A percentile compares a stretch with the other conserved stretches of the same genome.
These are phyloP conservation scores for Suillus fuscotomentosus DNA, from an alignment of 768 basidiomycete species.

Conservation along the genomic window DNA sequence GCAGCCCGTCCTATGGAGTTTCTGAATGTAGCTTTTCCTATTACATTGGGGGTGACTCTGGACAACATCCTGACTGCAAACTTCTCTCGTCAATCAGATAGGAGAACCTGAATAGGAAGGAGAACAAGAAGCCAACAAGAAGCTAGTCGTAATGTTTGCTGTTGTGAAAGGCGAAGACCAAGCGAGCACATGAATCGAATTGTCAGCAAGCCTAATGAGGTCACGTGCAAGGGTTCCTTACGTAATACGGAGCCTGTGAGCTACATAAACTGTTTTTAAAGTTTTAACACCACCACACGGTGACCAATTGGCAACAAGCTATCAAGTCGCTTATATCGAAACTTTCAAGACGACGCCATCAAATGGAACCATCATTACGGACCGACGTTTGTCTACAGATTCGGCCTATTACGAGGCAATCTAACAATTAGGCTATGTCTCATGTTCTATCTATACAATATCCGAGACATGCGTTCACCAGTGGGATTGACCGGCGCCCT, in stretches of 20 bases:
- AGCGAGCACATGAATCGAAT: not conserved
- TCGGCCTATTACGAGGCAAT: not conserved
- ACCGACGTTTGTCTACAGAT: not conserved
- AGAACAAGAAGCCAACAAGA: constrained; percentile 9
- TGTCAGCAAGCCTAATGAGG: not conserved
- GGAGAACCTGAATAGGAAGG: constrained; percentile 11
- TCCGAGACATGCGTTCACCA: not conserved
- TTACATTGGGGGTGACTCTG: constrained; percentile 44
- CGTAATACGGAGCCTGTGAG: not conserved
- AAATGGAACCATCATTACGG: not conserved
- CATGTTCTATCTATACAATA: not conserved
- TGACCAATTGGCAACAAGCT: not conserved
- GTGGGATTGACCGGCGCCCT: not conserved
- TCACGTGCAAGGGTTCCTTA: not conserved
- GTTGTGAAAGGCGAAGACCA: constrained; percentile 2
- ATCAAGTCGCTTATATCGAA: not conserved
- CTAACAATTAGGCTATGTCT: not conserved
- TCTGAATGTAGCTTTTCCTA: constrained; percentile 23
- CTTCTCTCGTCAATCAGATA: constrained; percentile 1
- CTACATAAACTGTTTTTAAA: not conserved
- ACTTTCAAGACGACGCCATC: not conserved
- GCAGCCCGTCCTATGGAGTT: constrained; percentile 22
- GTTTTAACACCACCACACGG: not conserved
- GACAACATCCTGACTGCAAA: constrained; percentile 48
- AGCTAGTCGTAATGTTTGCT: not conserved